Base-by-base conservation (phyloP, 1,284 basidiomycete species). In the Ceratobasidium sp. region DNA sequence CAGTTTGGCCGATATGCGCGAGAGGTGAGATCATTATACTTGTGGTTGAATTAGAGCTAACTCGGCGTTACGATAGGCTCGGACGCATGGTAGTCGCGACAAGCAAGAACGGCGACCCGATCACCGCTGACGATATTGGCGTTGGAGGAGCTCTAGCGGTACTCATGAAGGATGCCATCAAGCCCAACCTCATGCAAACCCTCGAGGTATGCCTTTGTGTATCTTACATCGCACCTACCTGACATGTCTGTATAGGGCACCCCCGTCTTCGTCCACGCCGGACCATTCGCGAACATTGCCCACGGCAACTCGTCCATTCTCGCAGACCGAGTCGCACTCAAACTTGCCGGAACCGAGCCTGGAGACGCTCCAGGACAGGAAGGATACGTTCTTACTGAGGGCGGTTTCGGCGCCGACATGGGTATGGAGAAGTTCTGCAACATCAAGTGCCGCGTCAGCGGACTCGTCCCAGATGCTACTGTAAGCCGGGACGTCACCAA, bases 391-490 rank as follows among this genome's bases (percentile, higher is more conserved):
- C 88, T 99, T 74, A 99, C 96, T 42, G 96, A 99, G 81, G 96
- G 96, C 76, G 96, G 96, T 27, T 99, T 99, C 79, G 97, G 96
- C 72, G 96, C 97, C 27, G 96, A 99, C 80, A 99, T 99, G 87
- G 96, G 95, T 73, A 94, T 96, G 93, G 93, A 96, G 82, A 96
- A 99, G 81, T 99, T 99, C 86, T 98, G 95, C 86, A 98, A 99
- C 82, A 99, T 99, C 86, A 99, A 99, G 82, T 98, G 96, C 78
- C 89, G 97, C 70, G 86, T 94, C 69, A 96, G 93, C 72, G 96
- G 95, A 34, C 86, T 99, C 73, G 89, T 84, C 69, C 97, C 97
- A 17, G 94, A 99, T 79, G 96, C 95, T 1, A 91, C 92, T 35
- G 62, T 67, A 29, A 35, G 47, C n/a, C 29, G 20, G 27, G 25